A percentile compares a stretch with the other conserved stretches of the same genome.
phyloP scores from a whole-genome alignment of 2,329 filamentous ascomycete species.

The Sporothrix inflata region DNA sequence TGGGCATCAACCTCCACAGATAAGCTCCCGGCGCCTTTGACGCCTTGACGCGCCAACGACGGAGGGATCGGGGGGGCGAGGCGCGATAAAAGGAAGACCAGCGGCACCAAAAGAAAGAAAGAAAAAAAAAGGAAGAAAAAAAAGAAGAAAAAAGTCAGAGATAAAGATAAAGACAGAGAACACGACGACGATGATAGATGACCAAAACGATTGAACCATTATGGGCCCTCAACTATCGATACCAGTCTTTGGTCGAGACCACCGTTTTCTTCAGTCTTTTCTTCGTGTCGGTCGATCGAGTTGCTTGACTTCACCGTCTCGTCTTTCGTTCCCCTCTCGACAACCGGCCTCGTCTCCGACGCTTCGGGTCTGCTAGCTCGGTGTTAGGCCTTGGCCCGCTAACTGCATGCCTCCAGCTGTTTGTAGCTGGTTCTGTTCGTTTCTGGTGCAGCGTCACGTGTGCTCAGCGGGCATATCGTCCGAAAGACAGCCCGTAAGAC shows the following conservation, averaged over 20 bases:
- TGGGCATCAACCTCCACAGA: conserved; percentile 9
- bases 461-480: not conserved
- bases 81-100: not conserved
- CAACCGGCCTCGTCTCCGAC: not conserved
- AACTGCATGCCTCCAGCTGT: not conserved
- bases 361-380: not conserved
- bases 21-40: not conserved
- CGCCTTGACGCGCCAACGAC: not conserved
- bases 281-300: not conserved
- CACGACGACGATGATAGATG: not conserved
- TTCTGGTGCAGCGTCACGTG: not conserved
- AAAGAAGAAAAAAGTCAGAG: not conserved
- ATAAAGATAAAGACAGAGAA: not conserved
- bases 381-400: not conserved
- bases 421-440: too few species aligned
- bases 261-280: not conserved
- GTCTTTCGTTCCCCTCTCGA: not conserved
- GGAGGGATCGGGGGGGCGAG: not conserved
- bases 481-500: too few species aligned
- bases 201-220: not conserved
- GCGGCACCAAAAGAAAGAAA: not conserved
- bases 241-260: not conserved
- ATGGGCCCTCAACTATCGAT: not conserved
- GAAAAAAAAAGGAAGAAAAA: not conserved
- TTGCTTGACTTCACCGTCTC: not conserved